Conservation (phyloP, 768 basidiomycete species). For the Mycena pura region DNA sequence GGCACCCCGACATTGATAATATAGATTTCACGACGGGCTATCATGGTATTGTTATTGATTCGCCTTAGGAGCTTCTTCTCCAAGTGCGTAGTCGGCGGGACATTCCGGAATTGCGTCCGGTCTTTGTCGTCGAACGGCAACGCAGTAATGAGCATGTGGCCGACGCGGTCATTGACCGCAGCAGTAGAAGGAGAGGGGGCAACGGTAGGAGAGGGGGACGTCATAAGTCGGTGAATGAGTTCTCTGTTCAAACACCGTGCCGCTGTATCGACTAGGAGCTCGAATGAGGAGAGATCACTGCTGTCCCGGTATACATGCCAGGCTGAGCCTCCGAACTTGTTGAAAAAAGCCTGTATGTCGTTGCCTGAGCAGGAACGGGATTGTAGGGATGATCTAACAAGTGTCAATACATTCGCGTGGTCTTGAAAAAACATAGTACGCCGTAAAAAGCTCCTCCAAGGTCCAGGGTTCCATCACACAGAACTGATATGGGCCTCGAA, state of each 20-base stretch:
- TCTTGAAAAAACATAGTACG: not conserved
- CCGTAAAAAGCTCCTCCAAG: not conserved
- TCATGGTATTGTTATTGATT: not conserved
- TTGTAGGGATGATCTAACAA: slow-evolving; percentile 6
- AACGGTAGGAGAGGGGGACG: not conserved
- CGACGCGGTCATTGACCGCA: not conserved
- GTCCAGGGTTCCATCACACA: slow-evolving; percentile 11
- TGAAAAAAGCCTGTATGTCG: slow-evolving; percentile 5
- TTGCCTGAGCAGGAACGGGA: not conserved
- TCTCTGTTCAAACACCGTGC: not conserved
- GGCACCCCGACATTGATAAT: not conserved
- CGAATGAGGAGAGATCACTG: not conserved
- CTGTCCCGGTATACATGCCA: slow-evolving; percentile 2
- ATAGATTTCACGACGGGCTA: slow-evolving; percentile 5
- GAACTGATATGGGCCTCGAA: not conserved
- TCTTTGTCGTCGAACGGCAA: slow-evolving; percentile 3
- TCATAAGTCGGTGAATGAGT: not conserved
- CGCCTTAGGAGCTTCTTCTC: not conserved
- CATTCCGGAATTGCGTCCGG: not conserved
- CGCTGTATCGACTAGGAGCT: not conserved
- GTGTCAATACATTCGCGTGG: not conserved
- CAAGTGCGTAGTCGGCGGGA: not conserved
- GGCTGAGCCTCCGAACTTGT: slow-evolving; percentile 12
- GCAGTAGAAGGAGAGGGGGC: too few species aligned
- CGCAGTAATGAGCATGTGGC: slow-evolving; percentile 3